Base-by-base conservation (phyloP, 2,329 filamentous ascomycete species). In the Exophiala calicioides region DNA sequence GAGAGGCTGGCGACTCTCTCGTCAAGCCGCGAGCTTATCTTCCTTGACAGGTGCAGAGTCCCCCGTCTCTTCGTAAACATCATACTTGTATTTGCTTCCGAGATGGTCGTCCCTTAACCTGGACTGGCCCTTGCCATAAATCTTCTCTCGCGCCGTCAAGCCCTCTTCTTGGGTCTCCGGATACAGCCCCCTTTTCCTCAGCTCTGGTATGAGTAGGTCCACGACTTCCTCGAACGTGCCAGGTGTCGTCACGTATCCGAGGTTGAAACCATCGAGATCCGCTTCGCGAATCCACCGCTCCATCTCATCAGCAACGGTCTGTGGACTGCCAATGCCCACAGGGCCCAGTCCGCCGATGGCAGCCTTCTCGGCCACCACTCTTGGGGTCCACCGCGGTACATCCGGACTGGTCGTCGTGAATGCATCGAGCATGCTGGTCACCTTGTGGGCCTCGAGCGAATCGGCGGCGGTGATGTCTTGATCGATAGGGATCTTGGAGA, bases 201-300 rank as follows among this genome's bases (percentile, higher is more conserved):
- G 55, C 57, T 77, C 75, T 0, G 74, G 74, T 26, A 77, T 62
- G 20, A 78, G 56, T 47, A 76, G 49, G 23, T 77, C 71, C 19
- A 77, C 70, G 7, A 77, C 67, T 41, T 77, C 75, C 58, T 76
- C 73, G 56, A 77, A 77, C 1, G 71, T 76, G 0, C 74, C 75
- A 1, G 75, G 74, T 4, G 71, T 77, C 1, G 72, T 74, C 10
- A 75, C 71, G 61, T 77, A 74, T 5, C 62, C 68, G 16, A 77
- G 51, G 56, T 89, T 89, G 66, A 89, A 89, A 0, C 85, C 85
- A 60, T 88, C 85, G 1, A 88, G 77, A 55, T 86, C 85, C 0
- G 81, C 83, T 61, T 86, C 84, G 4, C 70, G 60, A 0, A 87
- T 71, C 84, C 85, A 88, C 1, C 71, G 65, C 65, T 88, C 81